phyloP scores from a whole-genome alignment of 495 filamentous ascomycete genomes.

The Penicillium coffeae region DNA sequence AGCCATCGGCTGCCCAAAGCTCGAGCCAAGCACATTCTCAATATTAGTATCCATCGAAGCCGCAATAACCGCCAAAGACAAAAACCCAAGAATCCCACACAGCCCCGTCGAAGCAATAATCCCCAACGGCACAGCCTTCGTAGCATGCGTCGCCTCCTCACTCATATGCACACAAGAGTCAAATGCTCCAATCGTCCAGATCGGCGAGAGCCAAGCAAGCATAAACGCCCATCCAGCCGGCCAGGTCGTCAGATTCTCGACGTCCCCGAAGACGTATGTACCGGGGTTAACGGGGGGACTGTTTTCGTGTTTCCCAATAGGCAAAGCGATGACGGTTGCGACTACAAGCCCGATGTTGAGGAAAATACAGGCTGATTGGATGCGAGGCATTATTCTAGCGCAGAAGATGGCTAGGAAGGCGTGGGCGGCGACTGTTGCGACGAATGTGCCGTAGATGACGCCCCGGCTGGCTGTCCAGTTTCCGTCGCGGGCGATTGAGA shows the following conservation, averaged over 20 bases:
- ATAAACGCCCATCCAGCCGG: conserved; percentile 62
- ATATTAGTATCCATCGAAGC: conserved; percentile 39
- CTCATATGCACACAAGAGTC: conserved; percentile 58
- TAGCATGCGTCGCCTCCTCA: conserved; percentile 62
- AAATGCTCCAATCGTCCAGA: conserved; percentile 63
- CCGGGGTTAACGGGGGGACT: conserved; percentile 33
- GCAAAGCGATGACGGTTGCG: conserved; percentile 62
- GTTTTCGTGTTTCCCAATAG: conserved; percentile 47
- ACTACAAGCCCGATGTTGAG: conserved; percentile 61
- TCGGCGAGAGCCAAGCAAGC: conserved; percentile 60
- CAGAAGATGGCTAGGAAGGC: conserved; percentile 54
- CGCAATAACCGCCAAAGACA: conserved; percentile 48
- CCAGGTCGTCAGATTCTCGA: conserved; percentile 58
- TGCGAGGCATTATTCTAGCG: conserved; percentile 59
- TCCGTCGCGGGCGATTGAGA: conserved; percentile 62
- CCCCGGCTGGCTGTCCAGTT: conserved; percentile 57
- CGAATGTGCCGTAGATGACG: conserved; percentile 62
- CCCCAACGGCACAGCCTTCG: conserved; percentile 58
- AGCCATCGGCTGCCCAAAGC: conserved; percentile 46
- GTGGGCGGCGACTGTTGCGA: conserved; percentile 54
- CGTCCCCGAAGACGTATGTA: conserved; percentile 34
- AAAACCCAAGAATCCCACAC: conserved; percentile 49
- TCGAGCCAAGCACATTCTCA: conserved; percentile 24
- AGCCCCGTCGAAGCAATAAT: conserved; percentile 45
- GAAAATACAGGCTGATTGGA: conserved; percentile 60